phyloP scores from a whole-genome alignment of 805 yeast species.

The Nakazawaea sp. region DNA sequence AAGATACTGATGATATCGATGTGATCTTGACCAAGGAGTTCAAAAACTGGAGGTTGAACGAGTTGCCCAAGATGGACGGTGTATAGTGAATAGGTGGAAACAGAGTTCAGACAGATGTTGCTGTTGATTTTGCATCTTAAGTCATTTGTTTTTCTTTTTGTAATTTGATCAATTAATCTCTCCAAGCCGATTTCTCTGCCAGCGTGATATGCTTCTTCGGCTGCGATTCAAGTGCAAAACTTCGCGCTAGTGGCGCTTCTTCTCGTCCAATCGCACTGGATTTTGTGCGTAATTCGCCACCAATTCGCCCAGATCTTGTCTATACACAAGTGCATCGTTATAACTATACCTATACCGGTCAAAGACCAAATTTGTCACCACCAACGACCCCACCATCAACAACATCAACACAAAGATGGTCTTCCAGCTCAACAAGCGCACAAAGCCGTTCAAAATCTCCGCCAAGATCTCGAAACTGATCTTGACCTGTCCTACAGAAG shows the following conservation, averaged over 20 bases:
- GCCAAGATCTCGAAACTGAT: constrained; percentile 81
- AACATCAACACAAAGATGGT: constrained; percentile 44
- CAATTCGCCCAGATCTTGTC: constrained; percentile 1
- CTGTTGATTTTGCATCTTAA: too few species aligned
- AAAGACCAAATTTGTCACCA: constrained; percentile 45
- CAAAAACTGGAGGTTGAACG: constrained; percentile 42
- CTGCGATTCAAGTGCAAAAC: too few species aligned
- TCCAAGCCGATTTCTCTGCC: too few species aligned
- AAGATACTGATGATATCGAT: constrained; percentile 17
- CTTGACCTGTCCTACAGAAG: constrained; percentile 51
- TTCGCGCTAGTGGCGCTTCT: too few species aligned
- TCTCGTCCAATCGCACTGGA: too few species aligned
- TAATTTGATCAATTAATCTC: too few species aligned
- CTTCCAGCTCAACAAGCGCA: constrained; percentile 66
- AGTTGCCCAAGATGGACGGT: constrained; percentile 3
- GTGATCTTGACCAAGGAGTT: constrained; percentile 45
- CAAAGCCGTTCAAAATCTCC: constrained; percentile 70
- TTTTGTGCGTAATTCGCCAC: too few species aligned
- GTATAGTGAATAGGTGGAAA: too few species aligned
- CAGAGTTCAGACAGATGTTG: too few species aligned
- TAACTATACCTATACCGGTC: constrained; percentile 23
- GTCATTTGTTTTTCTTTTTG: too few species aligned
- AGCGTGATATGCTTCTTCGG: too few species aligned
- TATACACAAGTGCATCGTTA: constrained; percentile 18
- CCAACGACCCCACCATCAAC: constrained; percentile 43